Evolutionary conservation across 768 basidiomycete genomes (phyloP), one percentile per base, ranked within the genome.

Genomic region (Kwoniella dejecticola): DNA sequence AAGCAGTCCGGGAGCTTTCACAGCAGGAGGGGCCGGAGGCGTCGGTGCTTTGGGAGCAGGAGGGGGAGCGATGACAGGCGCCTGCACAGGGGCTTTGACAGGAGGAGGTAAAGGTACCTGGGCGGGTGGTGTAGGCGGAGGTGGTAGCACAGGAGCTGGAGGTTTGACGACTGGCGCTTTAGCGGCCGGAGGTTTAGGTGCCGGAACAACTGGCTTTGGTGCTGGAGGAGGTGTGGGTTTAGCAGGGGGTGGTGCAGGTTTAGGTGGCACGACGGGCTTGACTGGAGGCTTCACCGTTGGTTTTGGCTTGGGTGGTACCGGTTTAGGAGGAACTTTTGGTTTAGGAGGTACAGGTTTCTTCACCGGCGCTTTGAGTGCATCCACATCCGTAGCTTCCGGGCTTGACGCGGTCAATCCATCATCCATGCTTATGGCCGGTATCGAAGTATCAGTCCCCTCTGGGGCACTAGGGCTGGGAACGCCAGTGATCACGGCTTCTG

Each of bases 331-430:
- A 11, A 31, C 53, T 13, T 27, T 23, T 3, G 26, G 10, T 55
- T 55, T 55, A 29, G 53, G 19, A 40, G 53, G 53, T 8, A 46
- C 55, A 1, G 38, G 38, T 17, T 38, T 41, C 29, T 54, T 54
- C 4, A 15, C 55, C 19, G 38, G 38, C 15, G 52, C 52, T 42
- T 54, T 40, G 1, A 44, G 12, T n/a, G 54, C 53, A 42, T 44
- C 53, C 10, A 54, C 38, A 29, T 54, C 53, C 21, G 53, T 41
- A 15, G 49, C 49, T 15, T 33, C 31, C 27, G 49, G 11, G 29
- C 26, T 30, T 13, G 49, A 26, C 13, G 49, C 49, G 12, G 24
- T 24, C 11, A 19, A n/a, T 11, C 6, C 12, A 42, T 42, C 41
- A 5, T 42, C 41, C 15, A 15, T 36, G 7, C 10, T n/a, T n/a